Evolutionary conservation across 768 basidiomycete genomes (phyloP).

Genomic region (Amanita inopinata): DNA sequence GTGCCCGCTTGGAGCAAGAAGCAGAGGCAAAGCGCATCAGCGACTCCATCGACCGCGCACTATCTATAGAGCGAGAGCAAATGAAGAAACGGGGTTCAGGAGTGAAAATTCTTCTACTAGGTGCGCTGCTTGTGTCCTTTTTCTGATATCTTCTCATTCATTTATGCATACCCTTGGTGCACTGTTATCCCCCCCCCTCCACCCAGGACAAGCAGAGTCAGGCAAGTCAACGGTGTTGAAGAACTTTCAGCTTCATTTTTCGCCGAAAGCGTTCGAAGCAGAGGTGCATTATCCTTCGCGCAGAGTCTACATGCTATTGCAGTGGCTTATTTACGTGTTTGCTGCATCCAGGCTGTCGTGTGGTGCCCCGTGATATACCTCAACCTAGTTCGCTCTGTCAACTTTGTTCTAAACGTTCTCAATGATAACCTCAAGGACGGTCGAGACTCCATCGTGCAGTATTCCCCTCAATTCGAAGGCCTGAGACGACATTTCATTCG

Average conservation of each 20-base stretch:
- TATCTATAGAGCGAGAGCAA: constrained; percentile 37
- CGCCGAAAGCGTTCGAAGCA: constrained; percentile 46
- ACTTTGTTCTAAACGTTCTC: constrained; percentile 29
- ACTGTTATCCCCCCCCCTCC: constrained; percentile 1
- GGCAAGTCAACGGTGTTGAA: constrained; percentile 62
- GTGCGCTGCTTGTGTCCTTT: constrained; percentile 22
- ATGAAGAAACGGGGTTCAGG: constrained; percentile 26
- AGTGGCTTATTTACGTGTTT: not conserved
- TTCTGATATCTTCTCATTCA: not conserved
- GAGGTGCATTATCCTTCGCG: constrained; percentile 27
- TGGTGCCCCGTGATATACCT: constrained; percentile 64
- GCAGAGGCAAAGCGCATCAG: constrained; percentile 41
- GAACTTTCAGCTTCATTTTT: constrained; percentile 54
- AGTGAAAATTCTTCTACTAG: constrained; percentile 47
- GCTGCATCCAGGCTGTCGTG: constrained; percentile 29
- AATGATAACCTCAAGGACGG: constrained; percentile 13
- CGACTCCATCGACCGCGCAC: constrained; percentile 45
- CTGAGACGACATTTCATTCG: constrained; percentile 38
- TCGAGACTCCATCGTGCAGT: constrained; percentile 14
- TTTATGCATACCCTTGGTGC: not conserved
- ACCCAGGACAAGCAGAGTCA: constrained; percentile 53
- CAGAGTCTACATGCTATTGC: not conserved
- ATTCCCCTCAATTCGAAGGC: constrained; percentile 15
- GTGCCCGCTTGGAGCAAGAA: constrained; percentile 31
- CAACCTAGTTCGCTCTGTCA: constrained; percentile 49